phyloP scores from a whole-genome alignment of 352 stramenopile genomes.

The Stephanocyclus meneghinianus region DNA sequence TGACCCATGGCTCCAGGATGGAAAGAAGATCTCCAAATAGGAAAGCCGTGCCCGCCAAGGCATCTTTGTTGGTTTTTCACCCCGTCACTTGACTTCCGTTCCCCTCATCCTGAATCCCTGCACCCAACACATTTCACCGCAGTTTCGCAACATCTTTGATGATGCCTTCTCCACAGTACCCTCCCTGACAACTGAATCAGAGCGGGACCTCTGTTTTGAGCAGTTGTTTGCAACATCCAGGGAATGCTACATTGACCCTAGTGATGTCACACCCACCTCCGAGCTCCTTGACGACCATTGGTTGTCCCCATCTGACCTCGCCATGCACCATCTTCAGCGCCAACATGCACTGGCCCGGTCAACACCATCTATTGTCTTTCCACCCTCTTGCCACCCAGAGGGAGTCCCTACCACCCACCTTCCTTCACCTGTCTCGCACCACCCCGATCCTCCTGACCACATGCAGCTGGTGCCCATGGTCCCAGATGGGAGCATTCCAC shows the following conservation, averaged over 20 bases:
- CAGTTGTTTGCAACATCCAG: background rate
- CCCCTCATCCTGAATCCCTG: background rate
- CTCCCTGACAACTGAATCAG: background rate
- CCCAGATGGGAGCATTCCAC: too few relatives aligned
- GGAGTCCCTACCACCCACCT: background rate
- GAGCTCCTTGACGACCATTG: too few relatives aligned
- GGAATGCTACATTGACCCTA: background rate
- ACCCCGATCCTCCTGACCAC: too few relatives aligned
- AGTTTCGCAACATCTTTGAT: slow-evolving; percentile 1
- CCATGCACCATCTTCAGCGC: background rate
- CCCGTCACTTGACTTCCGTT: background rate
- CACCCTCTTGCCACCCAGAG: background rate
- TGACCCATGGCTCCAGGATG: slow-evolving; percentile 5
- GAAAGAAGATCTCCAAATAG: background rate
- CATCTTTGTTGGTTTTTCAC: slow-evolving; percentile 6
- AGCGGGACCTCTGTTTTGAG: background rate
- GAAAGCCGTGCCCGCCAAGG: background rate
- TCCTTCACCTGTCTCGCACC: background rate
- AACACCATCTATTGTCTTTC: too few relatives aligned
- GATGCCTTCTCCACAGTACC: background rate
- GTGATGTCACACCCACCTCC: background rate
- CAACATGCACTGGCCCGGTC: too few relatives aligned
- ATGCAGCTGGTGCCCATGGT: too few relatives aligned
- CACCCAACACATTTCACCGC: background rate
- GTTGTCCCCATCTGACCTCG: background rate